Percentiles rank a stretch among this genome's conserved stretches.
Evolutionary conservation across 2,329 filamentous ascomycete species (phyloP).

Genomic region (Rhytidhysteron rufulum): DNA sequence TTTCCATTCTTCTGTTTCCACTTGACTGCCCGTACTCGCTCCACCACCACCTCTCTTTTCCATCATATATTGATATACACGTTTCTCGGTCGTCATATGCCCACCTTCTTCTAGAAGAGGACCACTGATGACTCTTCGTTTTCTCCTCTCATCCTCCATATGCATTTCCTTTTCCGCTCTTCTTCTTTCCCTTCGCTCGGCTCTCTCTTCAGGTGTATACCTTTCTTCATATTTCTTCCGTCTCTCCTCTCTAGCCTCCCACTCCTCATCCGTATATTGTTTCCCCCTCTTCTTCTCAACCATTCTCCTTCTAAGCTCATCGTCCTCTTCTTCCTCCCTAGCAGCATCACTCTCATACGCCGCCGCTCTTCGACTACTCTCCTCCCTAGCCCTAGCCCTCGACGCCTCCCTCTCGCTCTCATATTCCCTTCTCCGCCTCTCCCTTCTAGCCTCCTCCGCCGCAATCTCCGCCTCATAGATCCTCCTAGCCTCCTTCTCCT

Average conservation of each 20-base stretch:
- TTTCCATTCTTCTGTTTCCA: slow-evolving; percentile 36
- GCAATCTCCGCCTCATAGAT: slow-evolving; percentile 19
- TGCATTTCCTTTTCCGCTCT: slow-evolving; percentile 36
- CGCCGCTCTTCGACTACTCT: too few relatives aligned
- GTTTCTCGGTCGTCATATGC: slow-evolving; percentile 26
- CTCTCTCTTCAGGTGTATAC: slow-evolving; percentile 36
- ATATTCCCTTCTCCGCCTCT: slow-evolving; percentile 25
- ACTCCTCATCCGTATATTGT: slow-evolving; percentile 25
- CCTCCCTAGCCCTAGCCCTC: slow-evolving; percentile 17
- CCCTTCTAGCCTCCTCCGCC: slow-evolving; percentile 38
- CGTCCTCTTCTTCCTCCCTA: slow-evolving; percentile 12
- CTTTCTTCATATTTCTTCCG: slow-evolving; percentile 23
- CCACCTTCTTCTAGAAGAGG: slow-evolving; percentile 44
- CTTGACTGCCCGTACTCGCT: slow-evolving; percentile 23
- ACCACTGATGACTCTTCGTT: slow-evolving; percentile 44
- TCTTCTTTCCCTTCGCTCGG: slow-evolving; percentile 36
- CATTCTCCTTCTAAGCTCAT: slow-evolving; percentile 13
- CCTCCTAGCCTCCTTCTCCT: slow-evolving; percentile 17
- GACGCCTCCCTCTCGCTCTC: slow-evolving; percentile 21
- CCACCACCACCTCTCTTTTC: slow-evolving; percentile 41
- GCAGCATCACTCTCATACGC: slow-evolving; percentile 11
- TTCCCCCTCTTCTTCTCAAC: slow-evolving; percentile 18
- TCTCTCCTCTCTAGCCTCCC: slow-evolving; percentile 26
- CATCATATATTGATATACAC: slow-evolving; percentile 40
- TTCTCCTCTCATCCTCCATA: slow-evolving; percentile 29